These are phyloP conservation scores for Russula ochroleuca DNA, from an alignment of 768 basidiomycete genomes.

Conservation along the genomic window DNA sequence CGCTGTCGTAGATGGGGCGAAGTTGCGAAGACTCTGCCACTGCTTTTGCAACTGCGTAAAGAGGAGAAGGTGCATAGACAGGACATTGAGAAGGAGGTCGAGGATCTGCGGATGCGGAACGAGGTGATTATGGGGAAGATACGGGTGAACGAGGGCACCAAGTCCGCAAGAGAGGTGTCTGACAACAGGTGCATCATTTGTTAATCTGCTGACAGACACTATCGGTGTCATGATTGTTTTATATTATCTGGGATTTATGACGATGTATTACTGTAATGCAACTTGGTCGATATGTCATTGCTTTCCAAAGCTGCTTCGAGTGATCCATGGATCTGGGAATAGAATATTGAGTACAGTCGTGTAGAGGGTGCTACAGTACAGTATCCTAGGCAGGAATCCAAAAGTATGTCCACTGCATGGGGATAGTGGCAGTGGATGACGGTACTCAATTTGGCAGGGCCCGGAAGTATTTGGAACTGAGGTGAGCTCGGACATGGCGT, in stretches of 20 bases:
- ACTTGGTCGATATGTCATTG: neutral
- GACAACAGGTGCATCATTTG: constrained; percentile 18
- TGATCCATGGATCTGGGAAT: no score
- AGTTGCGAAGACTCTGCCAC: constrained; percentile 23
- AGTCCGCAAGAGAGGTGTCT: neutral
- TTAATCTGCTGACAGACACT: constrained; percentile 1
- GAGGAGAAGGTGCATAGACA: constrained; percentile 22
- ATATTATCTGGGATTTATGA: constrained; percentile 1
- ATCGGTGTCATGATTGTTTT: neutral
- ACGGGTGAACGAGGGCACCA: neutral
- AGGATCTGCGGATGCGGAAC: constrained; percentile 28
- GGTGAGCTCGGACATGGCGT: constrained; percentile 9
- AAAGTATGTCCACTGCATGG: no score
- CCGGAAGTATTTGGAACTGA: constrained; percentile 3
- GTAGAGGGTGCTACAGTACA: no score
- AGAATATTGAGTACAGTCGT: no score
- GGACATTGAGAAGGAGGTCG: constrained; percentile 26
- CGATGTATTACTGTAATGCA: neutral
- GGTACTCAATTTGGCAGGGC: neutral
- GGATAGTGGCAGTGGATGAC: no score
- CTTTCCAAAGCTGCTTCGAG: no score
- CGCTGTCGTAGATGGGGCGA: constrained; percentile 20
- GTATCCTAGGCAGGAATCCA: no score
- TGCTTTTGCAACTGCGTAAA: constrained; percentile 23
- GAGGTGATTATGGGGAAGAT: constrained; percentile 24